phyloP scores from a whole-genome alignment of 208 protist genomes.

The Crithidia bombi region DNA sequence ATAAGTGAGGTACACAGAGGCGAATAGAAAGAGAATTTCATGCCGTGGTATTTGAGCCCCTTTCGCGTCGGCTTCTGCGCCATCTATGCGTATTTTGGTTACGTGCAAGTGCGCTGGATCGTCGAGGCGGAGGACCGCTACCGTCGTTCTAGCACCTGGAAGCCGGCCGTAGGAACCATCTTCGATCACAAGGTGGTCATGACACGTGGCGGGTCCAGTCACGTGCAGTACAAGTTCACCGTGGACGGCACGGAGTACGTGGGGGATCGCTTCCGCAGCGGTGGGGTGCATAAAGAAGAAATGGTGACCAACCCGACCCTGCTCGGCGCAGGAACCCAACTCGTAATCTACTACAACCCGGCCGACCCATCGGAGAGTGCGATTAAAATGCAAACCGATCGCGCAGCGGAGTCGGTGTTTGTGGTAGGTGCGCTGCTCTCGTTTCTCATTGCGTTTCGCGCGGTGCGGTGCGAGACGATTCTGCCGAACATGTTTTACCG shows the following conservation, averaged over 20 bases:
- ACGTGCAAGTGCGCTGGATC: constrained; percentile 71
- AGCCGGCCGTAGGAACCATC: constrained; percentile 83
- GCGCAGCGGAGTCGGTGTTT: constrained; percentile 78
- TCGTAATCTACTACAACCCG: constrained; percentile 91
- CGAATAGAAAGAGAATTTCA: no score
- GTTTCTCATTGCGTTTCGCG: constrained; percentile 76
- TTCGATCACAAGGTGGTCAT: constrained; percentile 91
- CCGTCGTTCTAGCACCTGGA: constrained; percentile 81
- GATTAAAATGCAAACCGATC: constrained; percentile 86
- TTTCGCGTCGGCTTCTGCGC: constrained; percentile 76
- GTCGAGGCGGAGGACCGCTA: constrained; percentile 84
- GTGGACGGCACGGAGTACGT: constrained; percentile 78
- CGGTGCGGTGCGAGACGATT: constrained; percentile 93
- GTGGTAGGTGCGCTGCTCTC: constrained; percentile 64
- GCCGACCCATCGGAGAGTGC: constrained; percentile 81
- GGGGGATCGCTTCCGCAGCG: constrained; percentile 85
- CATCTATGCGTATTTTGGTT: constrained; percentile 81
- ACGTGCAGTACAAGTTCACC: constrained; percentile 85
- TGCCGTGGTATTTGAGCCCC: constrained; percentile 89
- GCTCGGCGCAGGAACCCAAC: constrained; percentile 85
- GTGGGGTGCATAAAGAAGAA: constrained; percentile 87
- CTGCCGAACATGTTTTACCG: constrained; percentile 92
- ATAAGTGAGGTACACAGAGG: no score
- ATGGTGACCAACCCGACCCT: constrained; percentile 79
- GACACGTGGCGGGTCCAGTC: constrained; percentile 78